A percentile compares a stretch with the other conserved stretches of the same genome.
Conservation (phyloP, 73 alveolate genomes). For the Symbiodinium natans region DNA sequence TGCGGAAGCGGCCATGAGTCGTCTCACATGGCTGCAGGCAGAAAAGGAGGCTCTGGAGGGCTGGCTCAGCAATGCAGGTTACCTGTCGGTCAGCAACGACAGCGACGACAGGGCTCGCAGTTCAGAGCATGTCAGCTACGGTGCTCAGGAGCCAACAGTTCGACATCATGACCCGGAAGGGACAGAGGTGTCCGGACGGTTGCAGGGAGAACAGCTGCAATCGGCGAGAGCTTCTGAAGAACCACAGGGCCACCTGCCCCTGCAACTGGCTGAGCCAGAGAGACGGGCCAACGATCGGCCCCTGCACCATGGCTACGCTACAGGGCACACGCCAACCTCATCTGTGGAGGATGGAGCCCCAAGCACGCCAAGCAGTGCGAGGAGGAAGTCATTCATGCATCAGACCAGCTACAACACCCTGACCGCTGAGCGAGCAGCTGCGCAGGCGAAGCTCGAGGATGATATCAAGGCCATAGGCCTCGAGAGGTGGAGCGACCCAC, state of each 20-base stretch:
- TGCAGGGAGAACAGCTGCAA: too few relatives aligned
- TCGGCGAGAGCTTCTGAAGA: not conserved
- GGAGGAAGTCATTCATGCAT: constrained; percentile 27
- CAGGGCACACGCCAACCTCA: not conserved
- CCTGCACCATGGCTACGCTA: not conserved
- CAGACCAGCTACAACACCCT: constrained; percentile 28
- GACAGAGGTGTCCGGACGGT: too few relatives aligned
- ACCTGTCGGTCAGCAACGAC: not conserved
- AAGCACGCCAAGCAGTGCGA: not conserved
- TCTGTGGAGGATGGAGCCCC: not conserved
- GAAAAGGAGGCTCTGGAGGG: constrained; percentile 87
- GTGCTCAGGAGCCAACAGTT: not conserved
- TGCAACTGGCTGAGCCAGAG: not conserved
- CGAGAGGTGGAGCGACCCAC: not conserved
- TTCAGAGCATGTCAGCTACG: not conserved
- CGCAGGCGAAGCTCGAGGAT: not conserved
- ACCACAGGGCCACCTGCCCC: not conserved
- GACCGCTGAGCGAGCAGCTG: constrained; percentile 33
- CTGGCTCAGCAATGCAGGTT: constrained; percentile 85
- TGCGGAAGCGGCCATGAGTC: constrained; percentile 84
- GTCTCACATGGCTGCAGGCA: constrained; percentile 81
- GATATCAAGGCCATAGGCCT: not conserved
- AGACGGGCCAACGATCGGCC: not conserved
- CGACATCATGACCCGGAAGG: not conserved
- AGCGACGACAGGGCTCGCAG: not conserved